These are phyloP conservation scores for Suillus fuscotomentosus DNA, from an alignment of 768 basidiomycete species.

Conservation along the genomic window DNA sequence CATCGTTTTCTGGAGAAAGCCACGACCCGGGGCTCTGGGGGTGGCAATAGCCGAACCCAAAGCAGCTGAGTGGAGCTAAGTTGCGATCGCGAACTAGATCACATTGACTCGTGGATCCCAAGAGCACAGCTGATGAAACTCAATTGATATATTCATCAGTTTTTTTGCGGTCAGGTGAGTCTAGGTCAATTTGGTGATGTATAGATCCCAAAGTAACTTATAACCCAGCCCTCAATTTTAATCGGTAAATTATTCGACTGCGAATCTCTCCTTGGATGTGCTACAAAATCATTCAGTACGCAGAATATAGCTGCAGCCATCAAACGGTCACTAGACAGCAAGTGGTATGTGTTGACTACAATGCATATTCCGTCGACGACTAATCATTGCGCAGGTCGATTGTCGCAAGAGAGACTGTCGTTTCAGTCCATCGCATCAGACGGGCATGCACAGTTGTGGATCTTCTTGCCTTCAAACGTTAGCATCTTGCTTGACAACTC, in stretches of 20 bases:
- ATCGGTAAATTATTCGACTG: neutral
- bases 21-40: neutral
- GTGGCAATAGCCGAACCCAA: neutral
- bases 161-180: neutral
- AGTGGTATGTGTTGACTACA: slow-evolving; percentile 25
- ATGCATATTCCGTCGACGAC: neutral
- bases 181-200: neutral
- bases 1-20: neutral
- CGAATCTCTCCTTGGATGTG: slow-evolving; percentile 27
- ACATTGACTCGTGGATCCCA: neutral
- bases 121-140: neutral
- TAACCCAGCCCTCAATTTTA: neutral
- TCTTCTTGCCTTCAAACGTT: slow-evolving; percentile 38
- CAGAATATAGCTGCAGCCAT: slow-evolving; percentile 35
- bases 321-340: slow-evolving; percentile 28
- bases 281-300: slow-evolving; percentile 31
- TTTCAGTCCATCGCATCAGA: slow-evolving; percentile 37
- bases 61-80: neutral
- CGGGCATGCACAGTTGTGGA: slow-evolving; percentile 34
- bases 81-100: neutral
- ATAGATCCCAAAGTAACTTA: neutral
- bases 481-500: slow-evolving; percentile 7
- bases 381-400: slow-evolving; percentile 40
- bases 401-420: slow-evolving; percentile 41
- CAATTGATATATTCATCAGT: neutral